Evolutionary conservation across 116 monocot species (phyloP).

Genomic region (Cymodocea nodosa): DNA sequence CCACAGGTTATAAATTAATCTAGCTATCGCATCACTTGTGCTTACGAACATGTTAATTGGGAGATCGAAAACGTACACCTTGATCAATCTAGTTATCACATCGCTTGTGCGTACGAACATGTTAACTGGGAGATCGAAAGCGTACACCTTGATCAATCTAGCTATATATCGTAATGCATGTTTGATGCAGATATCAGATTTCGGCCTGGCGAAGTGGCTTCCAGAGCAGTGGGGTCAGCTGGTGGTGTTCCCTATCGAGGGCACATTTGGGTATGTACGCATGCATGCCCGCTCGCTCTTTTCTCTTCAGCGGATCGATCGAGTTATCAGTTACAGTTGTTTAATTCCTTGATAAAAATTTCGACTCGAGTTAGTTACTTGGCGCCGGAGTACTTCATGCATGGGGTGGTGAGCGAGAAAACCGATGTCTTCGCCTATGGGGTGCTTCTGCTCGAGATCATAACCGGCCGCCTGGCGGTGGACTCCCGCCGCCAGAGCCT

Average conservation of each 20-base stretch:
- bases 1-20: slow-evolving; percentile 18
- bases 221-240: slow-evolving; percentile 29
- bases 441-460: slow-evolving; percentile 28
- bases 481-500: slow-evolving; percentile 24
- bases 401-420: slow-evolving; percentile 28
- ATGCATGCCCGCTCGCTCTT: no score
- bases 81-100: no score
- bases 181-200: slow-evolving; percentile 28
- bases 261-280: slow-evolving; percentile 26
- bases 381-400: slow-evolving; percentile 42
- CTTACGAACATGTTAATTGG: neutral
- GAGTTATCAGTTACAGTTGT: no score
- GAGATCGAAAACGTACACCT: no score
- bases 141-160: no score
- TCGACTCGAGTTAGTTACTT: no score
- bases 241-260: slow-evolving; percentile 28
- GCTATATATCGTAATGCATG: neutral
- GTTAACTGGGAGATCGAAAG: no score
- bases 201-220: slow-evolving; percentile 40
- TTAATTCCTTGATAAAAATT: no score
- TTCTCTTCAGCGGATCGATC: no score
- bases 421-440: slow-evolving; percentile 40
- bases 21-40: no score
- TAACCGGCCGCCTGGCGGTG: slow-evolving; percentile 22
- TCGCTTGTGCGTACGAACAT: no score